These are phyloP conservation scores for Sapria himalayana DNA, from an alignment of 345 rosid genomes.

Conservation along the genomic window DNA sequence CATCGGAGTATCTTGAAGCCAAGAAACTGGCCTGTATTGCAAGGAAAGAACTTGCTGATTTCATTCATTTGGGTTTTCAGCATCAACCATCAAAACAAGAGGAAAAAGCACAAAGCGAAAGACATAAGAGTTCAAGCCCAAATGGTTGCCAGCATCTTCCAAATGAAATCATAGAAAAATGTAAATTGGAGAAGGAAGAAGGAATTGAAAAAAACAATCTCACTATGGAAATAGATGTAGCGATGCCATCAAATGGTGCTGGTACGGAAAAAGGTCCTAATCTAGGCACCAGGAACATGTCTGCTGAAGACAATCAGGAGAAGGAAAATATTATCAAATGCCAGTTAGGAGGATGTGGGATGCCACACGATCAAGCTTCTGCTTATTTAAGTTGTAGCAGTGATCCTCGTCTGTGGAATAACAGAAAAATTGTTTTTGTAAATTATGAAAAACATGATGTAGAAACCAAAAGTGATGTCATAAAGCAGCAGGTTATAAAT, in stretches of 20 bases:
- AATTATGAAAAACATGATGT: conserved; percentile 6
- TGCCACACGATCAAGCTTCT: conserved; percentile 7
- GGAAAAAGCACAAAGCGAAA: conserved; percentile 6
- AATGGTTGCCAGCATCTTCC: conserved; percentile 5
- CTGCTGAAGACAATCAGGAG: conserved; percentile 7
- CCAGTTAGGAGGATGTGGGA: conserved; percentile 7
- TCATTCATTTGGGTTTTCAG: conserved; percentile 10
- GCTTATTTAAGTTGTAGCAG: not conserved
- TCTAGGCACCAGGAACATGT: not conserved
- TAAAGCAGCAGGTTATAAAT: conserved; percentile 6
- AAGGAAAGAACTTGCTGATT: conserved; percentile 19
- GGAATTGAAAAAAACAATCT: conserved; percentile 6
- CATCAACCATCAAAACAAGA: conserved; percentile 6
- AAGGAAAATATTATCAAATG: conserved; percentile 6
- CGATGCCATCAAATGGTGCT: not conserved
- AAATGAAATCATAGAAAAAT: conserved; percentile 6
- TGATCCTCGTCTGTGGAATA: conserved; percentile 7
- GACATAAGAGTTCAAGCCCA: conserved; percentile 5
- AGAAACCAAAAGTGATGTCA: conserved; percentile 9
- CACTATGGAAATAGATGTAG: conserved; percentile 2
- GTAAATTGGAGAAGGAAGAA: conserved; percentile 4
- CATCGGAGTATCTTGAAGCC: conserved; percentile 23
- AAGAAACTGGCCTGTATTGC: conserved; percentile 16
- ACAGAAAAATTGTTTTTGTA: not conserved
- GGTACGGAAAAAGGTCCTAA: conserved; percentile 11